Percentiles rank a stretch among this genome's conserved stretches.
phyloP scores from a whole-genome alignment of 1,284 basidiomycete species.

The Pyrrhoderma noxium region DNA sequence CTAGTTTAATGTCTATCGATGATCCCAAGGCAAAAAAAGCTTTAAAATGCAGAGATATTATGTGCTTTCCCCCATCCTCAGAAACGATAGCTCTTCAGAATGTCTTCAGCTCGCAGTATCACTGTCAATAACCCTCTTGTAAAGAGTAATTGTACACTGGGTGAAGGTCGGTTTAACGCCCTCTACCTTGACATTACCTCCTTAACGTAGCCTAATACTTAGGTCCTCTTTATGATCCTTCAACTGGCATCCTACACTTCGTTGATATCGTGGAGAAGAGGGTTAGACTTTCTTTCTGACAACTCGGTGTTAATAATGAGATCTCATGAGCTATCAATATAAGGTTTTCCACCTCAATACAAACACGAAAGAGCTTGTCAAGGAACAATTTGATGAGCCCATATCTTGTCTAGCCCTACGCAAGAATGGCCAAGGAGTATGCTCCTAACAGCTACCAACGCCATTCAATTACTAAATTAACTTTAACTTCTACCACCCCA shows the following conservation, averaged over 20 bases:
- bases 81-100: background rate
- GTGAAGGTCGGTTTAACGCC: conserved; percentile 44
- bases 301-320: background rate
- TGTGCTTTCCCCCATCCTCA: too few relatives aligned
- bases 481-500: too few relatives aligned
- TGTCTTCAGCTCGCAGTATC: conserved; percentile 20
- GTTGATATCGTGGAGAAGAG: conserved; percentile 57
- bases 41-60: background rate
- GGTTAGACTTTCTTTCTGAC: conserved; percentile 27
- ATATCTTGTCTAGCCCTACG: conserved; percentile 50
- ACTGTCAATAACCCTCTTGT: conserved; percentile 40
- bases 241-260: conserved; percentile 50
- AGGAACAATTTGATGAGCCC: conserved; percentile 43
- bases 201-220: conserved; percentile 15
- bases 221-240: conserved; percentile 58
- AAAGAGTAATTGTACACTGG: conserved; percentile 49
- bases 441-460: conserved; percentile 19
- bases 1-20: background rate
- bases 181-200: conserved; percentile 12
- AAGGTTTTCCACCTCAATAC: conserved; percentile 52
- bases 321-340: background rate
- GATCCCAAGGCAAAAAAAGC: background rate
- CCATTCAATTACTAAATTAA: background rate
- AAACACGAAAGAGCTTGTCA: conserved; percentile 31
- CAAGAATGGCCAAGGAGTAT: conserved; percentile 38